Conservation (phyloP, 139 green algal genomes). For the Spirogloea muscicola region DNA sequence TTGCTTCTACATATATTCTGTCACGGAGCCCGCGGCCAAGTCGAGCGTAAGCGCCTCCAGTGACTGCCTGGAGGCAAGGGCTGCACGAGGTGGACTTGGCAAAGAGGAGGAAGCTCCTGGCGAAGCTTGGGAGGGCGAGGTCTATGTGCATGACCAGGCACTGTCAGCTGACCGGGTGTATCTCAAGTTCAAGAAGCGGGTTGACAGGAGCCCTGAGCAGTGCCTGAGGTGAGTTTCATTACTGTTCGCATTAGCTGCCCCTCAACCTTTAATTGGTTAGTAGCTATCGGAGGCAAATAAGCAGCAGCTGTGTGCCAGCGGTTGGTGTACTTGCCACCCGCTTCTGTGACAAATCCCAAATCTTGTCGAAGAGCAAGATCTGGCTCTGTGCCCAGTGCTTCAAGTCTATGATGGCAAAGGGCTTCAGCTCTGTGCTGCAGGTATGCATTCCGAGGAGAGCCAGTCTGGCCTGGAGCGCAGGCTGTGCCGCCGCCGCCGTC, state of each 20-base stretch:
- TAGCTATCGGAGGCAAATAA: no score
- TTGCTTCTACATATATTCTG: slow-evolving; percentile 34
- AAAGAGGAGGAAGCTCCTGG: background rate
- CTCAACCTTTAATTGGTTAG: no score
- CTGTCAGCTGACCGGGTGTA: slow-evolving; percentile 18
- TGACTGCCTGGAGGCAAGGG: no score
- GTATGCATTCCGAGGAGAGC: slow-evolving; percentile 13
- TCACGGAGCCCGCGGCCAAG: no score
- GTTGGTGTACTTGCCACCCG: no score
- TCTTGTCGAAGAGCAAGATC: no score
- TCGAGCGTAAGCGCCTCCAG: no score
- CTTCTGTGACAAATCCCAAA: no score
- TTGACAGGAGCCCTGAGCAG: slow-evolving; percentile 24
- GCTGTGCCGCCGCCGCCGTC: background rate
- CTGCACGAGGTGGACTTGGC: background rate
- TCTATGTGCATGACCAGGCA: slow-evolving; percentile 36
- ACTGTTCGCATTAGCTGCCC: background rate
- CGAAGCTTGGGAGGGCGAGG: slow-evolving; percentile 35
- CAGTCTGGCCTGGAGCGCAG: background rate
- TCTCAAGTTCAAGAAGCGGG: slow-evolving; percentile 39
- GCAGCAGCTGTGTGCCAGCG: no score
- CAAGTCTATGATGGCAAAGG: no score
- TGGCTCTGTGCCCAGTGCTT: no score
- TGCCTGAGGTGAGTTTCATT: slow-evolving; percentile 21
- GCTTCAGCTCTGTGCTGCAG: slow-evolving; percentile 4